phyloP scores from a whole-genome alignment of 192 early-diverging fungal genomes.

The Coemansia sp. region DNA sequence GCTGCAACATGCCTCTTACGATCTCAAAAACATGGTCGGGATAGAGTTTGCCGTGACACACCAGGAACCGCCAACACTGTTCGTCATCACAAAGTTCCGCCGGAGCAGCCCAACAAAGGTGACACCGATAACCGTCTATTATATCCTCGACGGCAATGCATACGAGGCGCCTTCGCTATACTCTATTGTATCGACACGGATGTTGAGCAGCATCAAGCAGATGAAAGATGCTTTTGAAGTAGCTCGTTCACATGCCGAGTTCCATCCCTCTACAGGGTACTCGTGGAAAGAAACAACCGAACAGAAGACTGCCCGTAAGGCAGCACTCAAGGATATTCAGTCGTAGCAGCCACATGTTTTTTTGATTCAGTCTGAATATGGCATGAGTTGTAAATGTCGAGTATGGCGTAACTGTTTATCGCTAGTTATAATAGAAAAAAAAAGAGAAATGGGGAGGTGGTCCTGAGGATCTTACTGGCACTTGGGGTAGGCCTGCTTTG shows the following conservation, averaged over 20 bases:
- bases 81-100: slow-evolving; percentile 66
- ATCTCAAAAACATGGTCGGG: slow-evolving; percentile 62
- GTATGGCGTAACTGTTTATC: too few relatives aligned
- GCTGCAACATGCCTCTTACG: slow-evolving; percentile 44
- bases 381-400: too few relatives aligned
- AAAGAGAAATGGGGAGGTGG: too few relatives aligned
- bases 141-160: slow-evolving; percentile 64
- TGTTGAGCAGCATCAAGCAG: slow-evolving; percentile 53
- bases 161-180: slow-evolving; percentile 70
- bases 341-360: not conserved
- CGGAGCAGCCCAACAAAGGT: slow-evolving; percentile 54
- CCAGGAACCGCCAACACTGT: slow-evolving; percentile 60
- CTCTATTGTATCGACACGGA: slow-evolving; percentile 59
- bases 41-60: slow-evolving; percentile 70
- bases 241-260: slow-evolving; percentile 26
- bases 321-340: slow-evolving; percentile 23
- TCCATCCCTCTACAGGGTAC: slow-evolving; percentile 46
- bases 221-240: slow-evolving; percentile 39
- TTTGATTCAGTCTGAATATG: too few relatives aligned
- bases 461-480: slow-evolving; percentile 1
- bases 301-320: slow-evolving; percentile 27
- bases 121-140: slow-evolving; percentile 48
- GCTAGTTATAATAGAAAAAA: too few relatives aligned
- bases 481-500: slow-evolving; percentile 14
- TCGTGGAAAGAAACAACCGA: slow-evolving; percentile 36